These are phyloP conservation scores for Penicillium corylophilum DNA, from an alignment of 2,329 filamentous ascomycete species.

Conservation along the genomic window DNA sequence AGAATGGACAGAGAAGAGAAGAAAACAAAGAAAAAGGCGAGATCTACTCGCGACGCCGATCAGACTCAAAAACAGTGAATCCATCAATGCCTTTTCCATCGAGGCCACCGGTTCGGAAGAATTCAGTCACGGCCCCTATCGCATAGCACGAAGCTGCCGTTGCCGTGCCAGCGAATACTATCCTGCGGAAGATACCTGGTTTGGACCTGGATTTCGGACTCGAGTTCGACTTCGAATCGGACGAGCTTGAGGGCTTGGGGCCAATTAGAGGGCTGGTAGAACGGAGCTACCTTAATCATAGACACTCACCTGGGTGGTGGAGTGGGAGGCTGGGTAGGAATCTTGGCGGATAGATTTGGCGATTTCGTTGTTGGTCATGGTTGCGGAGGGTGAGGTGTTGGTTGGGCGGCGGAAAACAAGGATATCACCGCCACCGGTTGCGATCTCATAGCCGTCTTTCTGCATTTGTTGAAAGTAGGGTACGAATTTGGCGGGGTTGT, in stretches of 20 bases:
- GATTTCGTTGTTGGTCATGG: constrained; percentile 8
- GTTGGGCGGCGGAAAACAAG: constrained; percentile 37
- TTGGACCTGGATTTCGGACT: constrained; percentile 11
- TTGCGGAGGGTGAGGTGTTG: background rate
- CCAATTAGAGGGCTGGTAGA: constrained; percentile 21
- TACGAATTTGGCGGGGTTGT: constrained; percentile 43
- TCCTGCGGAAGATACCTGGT: constrained; percentile 28
- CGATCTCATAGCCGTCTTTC: constrained; percentile 43
- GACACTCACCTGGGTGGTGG: constrained; percentile 22
- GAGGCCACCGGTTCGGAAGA: constrained; percentile 42
- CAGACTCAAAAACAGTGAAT: constrained; percentile 41
- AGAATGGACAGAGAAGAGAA: background rate
- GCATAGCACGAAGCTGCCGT: constrained; percentile 44
- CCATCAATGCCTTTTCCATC: constrained; percentile 40
- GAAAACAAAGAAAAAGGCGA: background rate
- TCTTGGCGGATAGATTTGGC: constrained; percentile 10
- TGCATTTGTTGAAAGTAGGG: constrained; percentile 41
- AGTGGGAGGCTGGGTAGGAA: constrained; percentile 1
- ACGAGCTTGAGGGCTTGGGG: constrained; percentile 17
- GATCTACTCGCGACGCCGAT: constrained; percentile 24
- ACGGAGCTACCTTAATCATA: background rate
- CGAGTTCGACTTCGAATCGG: background rate
- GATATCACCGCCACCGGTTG: constrained; percentile 43
- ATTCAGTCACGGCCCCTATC: constrained; percentile 41
- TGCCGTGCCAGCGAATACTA: constrained; percentile 35